Evolutionary conservation across 2,329 filamentous ascomycete genomes (phyloP).

Genomic region (Aspergillus sp.): DNA sequence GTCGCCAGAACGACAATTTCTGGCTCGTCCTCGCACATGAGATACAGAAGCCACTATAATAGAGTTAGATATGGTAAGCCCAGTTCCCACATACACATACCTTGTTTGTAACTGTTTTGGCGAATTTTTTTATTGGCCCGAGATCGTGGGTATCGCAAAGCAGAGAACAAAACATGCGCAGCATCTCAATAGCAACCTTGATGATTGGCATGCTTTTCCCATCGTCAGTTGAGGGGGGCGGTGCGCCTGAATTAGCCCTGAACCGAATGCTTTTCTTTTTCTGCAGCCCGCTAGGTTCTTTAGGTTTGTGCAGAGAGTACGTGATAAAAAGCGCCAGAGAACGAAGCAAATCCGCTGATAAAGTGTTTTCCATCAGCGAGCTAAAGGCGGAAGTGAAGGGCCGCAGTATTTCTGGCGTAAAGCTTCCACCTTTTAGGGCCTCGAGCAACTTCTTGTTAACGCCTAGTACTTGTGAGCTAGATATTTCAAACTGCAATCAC

Average conservation of each 20-base stretch:
- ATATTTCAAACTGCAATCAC: background rate
- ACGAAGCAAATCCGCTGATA: conserved; percentile 80
- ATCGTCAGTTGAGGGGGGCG: conserved; percentile 35
- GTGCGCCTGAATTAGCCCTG: conserved; percentile 28
- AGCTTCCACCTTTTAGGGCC: conserved; percentile 80
- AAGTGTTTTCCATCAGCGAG: conserved; percentile 74
- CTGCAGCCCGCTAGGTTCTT: conserved; percentile 40
- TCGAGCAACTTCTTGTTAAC: conserved; percentile 89
- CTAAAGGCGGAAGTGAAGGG: conserved; percentile 78
- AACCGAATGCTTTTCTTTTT: conserved; percentile 48
- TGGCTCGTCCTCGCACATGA: conserved; percentile 82
- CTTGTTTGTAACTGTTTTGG: conserved; percentile 92
- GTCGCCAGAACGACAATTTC: conserved; percentile 78
- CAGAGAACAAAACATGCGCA: conserved; percentile 74
- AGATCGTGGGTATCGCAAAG: conserved; percentile 72
- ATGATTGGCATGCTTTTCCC: conserved; percentile 54
- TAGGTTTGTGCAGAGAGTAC: conserved; percentile 75
- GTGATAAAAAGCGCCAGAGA: conserved; percentile 90
- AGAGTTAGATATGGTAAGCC: conserved; percentile 8
- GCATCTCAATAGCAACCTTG: conserved; percentile 70
- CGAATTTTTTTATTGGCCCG: conserved; percentile 78
- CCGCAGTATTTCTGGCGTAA: conserved; percentile 69
- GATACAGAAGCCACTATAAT: conserved; percentile 79
- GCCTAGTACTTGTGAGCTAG: conserved; percentile 51
- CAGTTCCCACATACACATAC: conserved; percentile 46